These are phyloP conservation scores for Arctium minus DNA, from an alignment of 129 eudicot genomes.

Conservation along the genomic window DNA sequence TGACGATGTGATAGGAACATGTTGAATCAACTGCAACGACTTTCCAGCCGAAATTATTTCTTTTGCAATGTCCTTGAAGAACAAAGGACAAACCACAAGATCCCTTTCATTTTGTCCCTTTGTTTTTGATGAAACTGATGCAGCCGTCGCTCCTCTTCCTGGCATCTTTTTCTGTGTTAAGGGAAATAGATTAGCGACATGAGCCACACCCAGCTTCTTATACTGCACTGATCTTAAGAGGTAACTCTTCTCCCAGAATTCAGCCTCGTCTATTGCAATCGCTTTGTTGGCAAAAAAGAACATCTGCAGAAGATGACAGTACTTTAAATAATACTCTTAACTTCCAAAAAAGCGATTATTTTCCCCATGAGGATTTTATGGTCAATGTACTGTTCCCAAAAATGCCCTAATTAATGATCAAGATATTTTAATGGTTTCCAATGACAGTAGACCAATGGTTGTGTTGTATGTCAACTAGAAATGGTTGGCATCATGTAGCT, in stretches of 20 bases:
- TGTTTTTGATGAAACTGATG: slow-evolving; percentile 26
- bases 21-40: slow-evolving; percentile 80
- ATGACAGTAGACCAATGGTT: not conserved
- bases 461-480: not conserved
- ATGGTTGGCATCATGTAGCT: not conserved
- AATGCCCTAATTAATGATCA: not conserved
- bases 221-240: slow-evolving; percentile 43
- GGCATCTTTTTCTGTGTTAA: slow-evolving; percentile 28
- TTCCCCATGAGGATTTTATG: not conserved
- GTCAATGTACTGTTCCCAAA: not conserved
- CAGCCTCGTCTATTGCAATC: slow-evolving; percentile 74
- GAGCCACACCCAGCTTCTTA: slow-evolving; percentile 31
- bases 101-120: slow-evolving; percentile 42
- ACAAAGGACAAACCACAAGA: slow-evolving; percentile 67
- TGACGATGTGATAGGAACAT: slow-evolving; percentile 57
- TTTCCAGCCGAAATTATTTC: slow-evolving; percentile 90
- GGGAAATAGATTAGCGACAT: slow-evolving; percentile 8
- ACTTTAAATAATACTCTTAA: not conserved
- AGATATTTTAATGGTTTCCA: not conserved
- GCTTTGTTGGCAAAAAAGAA: slow-evolving; percentile 78
- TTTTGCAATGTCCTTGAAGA: slow-evolving; percentile 72
- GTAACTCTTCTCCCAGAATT: slow-evolving; percentile 96
- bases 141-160: slow-evolving; percentile 29
- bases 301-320: slow-evolving; percentile 48
- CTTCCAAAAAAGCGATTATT: not conserved